Evolutionary conservation across 164 flowering plant genomes (phyloP), one percentile per base, ranked within the genome.

Genomic region (Amborella trichopoda): DNA sequence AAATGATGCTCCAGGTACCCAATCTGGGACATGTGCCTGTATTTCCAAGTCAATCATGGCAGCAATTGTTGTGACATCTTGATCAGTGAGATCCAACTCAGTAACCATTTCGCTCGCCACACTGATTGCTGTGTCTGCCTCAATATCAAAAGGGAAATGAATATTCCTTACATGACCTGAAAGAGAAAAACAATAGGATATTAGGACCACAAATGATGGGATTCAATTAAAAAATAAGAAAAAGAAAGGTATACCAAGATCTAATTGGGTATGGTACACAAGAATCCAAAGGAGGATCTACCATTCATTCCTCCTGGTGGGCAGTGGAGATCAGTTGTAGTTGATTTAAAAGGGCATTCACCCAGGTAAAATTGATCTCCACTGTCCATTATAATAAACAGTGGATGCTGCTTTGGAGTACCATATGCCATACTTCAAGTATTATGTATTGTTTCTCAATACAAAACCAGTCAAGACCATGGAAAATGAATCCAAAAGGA

Each of bases 31-130:
- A 52, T 63, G 75, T 17, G 74, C 59, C 24, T 59, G 74, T 37
- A 93, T 75, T 71, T 85, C 94, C 1, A 72, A 39, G 37, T 88
- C 89, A 40, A 93, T 93, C 85, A 81, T 93, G n/a, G 53, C 80
- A 55, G 95, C 81, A 64, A 88, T 83, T 23, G 75, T 65, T 43
- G 95, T 66, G 52, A 81, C 82, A 60, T 85, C 97, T 60, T 93
- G 96, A 62, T 88, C 87, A 6, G 95, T 78, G 11, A 93, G 70
- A 60, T 88, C 86, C 60, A 93, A 61, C 56, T 88, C 93, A 34
- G 81, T 78, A 41, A 93, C 99, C 99, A 93, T 93, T 78, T 93
- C 99, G 53, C 81, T 70, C 23, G 99, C 99, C 64, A 93, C 97
- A 53, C 84, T 64, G 46, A 68, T 53, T 44, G 97, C 65, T 17